Evolutionary conservation across 306 rosid species (phyloP).

Genomic region (Fragaria iinumae): DNA sequence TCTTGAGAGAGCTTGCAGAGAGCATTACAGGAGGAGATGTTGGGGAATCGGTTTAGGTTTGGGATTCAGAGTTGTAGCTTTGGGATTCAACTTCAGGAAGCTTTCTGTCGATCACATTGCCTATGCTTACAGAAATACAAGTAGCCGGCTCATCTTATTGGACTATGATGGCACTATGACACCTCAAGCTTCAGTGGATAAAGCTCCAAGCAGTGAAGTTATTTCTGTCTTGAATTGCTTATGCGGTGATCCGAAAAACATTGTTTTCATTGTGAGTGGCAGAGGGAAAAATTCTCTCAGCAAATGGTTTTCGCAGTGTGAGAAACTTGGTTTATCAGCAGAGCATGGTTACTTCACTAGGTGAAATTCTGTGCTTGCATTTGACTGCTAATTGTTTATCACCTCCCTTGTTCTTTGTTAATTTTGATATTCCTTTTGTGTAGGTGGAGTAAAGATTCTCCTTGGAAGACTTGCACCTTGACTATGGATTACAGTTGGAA

Average conservation of each 20-base stretch:
- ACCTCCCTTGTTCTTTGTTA: neutral
- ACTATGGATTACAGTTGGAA: constrained; percentile 57
- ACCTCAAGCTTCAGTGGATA: constrained; percentile 43
- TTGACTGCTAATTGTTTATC: too few species aligned
- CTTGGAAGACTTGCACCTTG: constrained; percentile 54
- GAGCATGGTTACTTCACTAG: constrained; percentile 80
- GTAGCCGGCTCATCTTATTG: constrained; percentile 58
- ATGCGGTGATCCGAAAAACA: constrained; percentile 60
- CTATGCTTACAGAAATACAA: constrained; percentile 38
- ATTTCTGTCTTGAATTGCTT: constrained; percentile 52
- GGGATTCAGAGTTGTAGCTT: constrained; percentile 59
- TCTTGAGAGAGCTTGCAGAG: constrained; percentile 59
- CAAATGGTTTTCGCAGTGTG: constrained; percentile 64
- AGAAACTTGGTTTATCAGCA: constrained; percentile 63
- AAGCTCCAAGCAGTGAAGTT: constrained; percentile 50
- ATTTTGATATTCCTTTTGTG: neutral
- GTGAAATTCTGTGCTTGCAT: constrained; percentile 26
- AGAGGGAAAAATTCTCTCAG: constrained; percentile 57
- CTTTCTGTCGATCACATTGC: constrained; percentile 42
- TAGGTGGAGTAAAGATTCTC: constrained; percentile 54
- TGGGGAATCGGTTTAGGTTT: constrained; percentile 60
- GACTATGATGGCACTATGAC: constrained; percentile 80
- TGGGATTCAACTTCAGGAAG: constrained; percentile 58
- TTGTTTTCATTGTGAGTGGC: constrained; percentile 75
- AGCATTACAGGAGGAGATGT: constrained; percentile 49